A percentile compares a stretch with the other conserved stretches of the same genome.
Conservation (phyloP, 352 stramenopile species). For the Pythium dissotocum region DNA sequence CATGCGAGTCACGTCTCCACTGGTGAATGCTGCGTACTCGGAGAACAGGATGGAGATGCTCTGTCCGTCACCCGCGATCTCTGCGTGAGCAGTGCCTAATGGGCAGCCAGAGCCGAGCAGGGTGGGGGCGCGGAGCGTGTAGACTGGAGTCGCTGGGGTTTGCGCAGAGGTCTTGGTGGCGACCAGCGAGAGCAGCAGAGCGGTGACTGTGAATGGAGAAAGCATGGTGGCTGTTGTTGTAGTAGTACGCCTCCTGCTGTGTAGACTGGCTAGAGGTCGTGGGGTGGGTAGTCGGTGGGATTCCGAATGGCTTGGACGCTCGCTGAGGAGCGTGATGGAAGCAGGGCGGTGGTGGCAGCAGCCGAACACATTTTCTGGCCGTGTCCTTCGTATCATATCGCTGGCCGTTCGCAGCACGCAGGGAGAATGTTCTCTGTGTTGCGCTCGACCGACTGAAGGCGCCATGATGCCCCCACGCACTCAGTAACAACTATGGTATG, state of each 20-base stretch:
- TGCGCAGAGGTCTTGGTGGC: neutral
- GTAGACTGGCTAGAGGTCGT: slow-evolving; percentile 10
- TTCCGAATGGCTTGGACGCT: slow-evolving; percentile 11
- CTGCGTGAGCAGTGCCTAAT: neutral
- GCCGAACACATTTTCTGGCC: too few relatives aligned
- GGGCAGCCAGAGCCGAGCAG: slow-evolving; percentile 31
- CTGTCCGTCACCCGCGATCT: slow-evolving; percentile 22
- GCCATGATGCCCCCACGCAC: neutral
- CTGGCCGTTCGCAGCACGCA: neutral
- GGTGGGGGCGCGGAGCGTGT: slow-evolving; percentile 21
- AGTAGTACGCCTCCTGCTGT: slow-evolving; percentile 14
- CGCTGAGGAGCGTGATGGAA: neutral
- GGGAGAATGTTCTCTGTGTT: slow-evolving; percentile 3
- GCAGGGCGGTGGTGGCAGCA: too few relatives aligned
- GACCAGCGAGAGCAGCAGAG: neutral
- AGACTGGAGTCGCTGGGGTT: neutral
- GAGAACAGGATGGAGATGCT: slow-evolving; percentile 37
- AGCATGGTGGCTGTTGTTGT: neutral
- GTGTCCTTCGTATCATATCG: neutral
- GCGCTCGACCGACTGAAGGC: neutral
- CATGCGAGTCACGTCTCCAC: neutral
- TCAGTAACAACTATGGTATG: neutral
- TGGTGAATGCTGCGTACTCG: slow-evolving; percentile 19
- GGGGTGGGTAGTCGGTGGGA: slow-evolving; percentile 1
- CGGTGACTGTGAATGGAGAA: neutral